phyloP scores from a whole-genome alignment of 352 stramenopile genomes.

The Phytophthora tentaculata region DNA sequence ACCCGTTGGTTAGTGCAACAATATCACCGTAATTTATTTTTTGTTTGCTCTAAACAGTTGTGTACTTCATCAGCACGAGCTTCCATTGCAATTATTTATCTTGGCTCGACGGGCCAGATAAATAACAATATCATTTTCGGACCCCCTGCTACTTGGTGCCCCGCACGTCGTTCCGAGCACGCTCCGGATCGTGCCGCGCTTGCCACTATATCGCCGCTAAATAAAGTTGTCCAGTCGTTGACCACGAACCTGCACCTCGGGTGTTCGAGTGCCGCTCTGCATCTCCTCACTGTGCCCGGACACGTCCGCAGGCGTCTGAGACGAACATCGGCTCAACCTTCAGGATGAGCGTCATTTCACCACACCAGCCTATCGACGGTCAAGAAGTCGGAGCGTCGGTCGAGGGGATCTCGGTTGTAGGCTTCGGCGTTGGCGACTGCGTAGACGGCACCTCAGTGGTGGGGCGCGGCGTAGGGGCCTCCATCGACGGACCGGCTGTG shows the following conservation, averaged over 20 bases:
- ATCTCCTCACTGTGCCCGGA: no score
- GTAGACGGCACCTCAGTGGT: slow-evolving; percentile 22
- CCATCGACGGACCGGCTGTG: slow-evolving; percentile 20
- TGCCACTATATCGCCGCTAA: no score
- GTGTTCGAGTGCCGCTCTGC: no score
- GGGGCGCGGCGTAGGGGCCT: slow-evolving; percentile 19
- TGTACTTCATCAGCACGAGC: neutral
- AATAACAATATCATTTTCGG: neutral
- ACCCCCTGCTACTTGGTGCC: neutral
- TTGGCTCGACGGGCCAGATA: neutral
- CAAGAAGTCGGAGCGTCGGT: slow-evolving; percentile 13
- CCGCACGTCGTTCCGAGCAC: no score
- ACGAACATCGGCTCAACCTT: no score
- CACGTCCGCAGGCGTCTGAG: no score
- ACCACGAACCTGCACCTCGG: no score
- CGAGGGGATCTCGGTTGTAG: slow-evolving; percentile 13
- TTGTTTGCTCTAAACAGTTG: neutral
- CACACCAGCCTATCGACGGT: slow-evolving; percentile 21
- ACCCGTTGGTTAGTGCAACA: neutral
- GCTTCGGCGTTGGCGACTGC: slow-evolving; percentile 16
- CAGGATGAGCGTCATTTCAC: no score
- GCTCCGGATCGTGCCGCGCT: no score
- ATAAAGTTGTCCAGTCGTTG: no score
- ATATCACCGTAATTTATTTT: neutral
- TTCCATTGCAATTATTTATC: neutral